Base-by-base conservation (phyloP, 2,329 filamentous ascomycete species). In the Pseudogymnoascus sp. region DNA sequence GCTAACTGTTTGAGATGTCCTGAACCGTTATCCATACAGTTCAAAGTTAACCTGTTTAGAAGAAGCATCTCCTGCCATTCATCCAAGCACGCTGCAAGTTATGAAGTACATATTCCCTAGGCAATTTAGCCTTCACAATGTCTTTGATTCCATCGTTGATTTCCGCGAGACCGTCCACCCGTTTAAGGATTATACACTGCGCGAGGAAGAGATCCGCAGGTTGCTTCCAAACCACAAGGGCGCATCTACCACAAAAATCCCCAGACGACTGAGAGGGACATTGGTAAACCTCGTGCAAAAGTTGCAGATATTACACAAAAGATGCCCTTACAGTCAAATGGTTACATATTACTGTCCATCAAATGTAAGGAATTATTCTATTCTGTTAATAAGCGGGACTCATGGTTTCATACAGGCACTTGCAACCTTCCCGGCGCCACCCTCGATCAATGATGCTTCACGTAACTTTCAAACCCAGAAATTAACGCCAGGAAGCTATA, bases 31-130 rank as follows among this genome's bases (percentile, higher is more conserved):
- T 67, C 75, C 81, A 37, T 70, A 53, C 16, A 35, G 12, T 14
- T 60, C 56, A 40, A 0, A 53, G 60, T 4, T 64, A 65, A 4
- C 24, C 5, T 37, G 2, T 61, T 16, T 53, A 3, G 41, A 40
- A 46, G 35, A 26, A 16, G 46, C 14, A 41, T 22, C 22, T 60
- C 37, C 69, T 65, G 74, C 41, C 66, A 77, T 38, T 77, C 83
- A 68, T 70, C 78, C 75, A 11, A 82, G 88, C 66, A 89, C 86
- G 0, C 71, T 86, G 10, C 90, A 89, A 68, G 76, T 96, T 19
- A 85, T 96, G 83, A 95, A 93, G 79, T 93, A 98, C 74, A 87
- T 99, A 1, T 99, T 99, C 69, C 95, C 95, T 33, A 83, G 88
- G 10, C 93, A 98, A 71, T 98, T 96, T 71, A 85, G 85, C 12